A percentile compares a stretch with the other conserved stretches of the same genome.
Evolutionary conservation across 768 basidiomycete genomes (phyloP).

Genomic region (Agaricus bisporus): DNA sequence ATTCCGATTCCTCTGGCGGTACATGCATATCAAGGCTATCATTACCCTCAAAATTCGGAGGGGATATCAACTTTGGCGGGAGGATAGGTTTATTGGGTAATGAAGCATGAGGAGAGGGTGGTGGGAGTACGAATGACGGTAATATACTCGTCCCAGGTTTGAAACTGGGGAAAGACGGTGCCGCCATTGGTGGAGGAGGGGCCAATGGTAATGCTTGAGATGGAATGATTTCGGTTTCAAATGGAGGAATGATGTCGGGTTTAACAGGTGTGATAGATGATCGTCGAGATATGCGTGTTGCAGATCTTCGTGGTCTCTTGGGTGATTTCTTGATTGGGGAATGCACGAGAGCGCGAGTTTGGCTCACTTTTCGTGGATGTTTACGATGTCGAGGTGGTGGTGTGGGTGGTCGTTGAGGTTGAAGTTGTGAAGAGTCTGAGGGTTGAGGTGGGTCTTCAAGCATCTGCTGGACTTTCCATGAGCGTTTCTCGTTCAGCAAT

Average conservation of each 20-base stretch:
- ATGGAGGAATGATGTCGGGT: constrained; percentile 23
- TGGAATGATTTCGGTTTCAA: constrained; percentile 34
- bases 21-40: neutral
- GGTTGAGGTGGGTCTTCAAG: constrained; percentile 50
- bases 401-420: constrained; percentile 14
- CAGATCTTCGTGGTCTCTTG: constrained; percentile 18
- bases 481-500: constrained; percentile 64
- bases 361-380: constrained; percentile 11
- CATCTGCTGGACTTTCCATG: constrained; percentile 65
- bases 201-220: neutral
- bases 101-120: constrained; percentile 66
- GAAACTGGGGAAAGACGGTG: constrained; percentile 26
- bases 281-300: constrained; percentile 36
- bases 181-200: constrained; percentile 20
- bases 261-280: constrained; percentile 32
- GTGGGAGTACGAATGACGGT: constrained; percentile 71
- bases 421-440: constrained; percentile 20
- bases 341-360: neutral
- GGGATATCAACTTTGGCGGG: constrained; percentile 16
- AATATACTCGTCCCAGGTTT: constrained; percentile 51
- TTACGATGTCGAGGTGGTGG: constrained; percentile 7
- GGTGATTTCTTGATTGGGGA: constrained; percentile 24
- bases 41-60: constrained; percentile 13
- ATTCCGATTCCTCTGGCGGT: constrained; percentile 12
- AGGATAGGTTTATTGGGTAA: constrained; percentile 47